Evolutionary conservation across 768 basidiomycete species (phyloP).

Genomic region (Termitomyces sp.): DNA sequence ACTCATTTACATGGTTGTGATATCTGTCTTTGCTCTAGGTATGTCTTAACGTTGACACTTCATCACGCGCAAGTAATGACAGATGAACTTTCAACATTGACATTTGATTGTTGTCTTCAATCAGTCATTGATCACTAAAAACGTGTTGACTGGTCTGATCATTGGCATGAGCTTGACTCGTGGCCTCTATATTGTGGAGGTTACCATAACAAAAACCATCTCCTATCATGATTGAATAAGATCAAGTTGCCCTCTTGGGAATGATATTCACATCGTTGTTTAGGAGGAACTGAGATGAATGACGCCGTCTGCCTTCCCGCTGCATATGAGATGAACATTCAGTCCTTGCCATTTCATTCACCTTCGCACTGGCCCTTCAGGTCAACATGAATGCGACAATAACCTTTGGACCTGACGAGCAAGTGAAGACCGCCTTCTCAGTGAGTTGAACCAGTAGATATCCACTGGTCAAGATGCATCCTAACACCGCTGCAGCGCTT

Average conservation of each 20-base stretch:
- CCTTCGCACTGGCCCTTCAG: background rate
- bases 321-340: background rate
- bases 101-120: background rate
- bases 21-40: background rate
- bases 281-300: background rate
- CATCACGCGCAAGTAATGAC: background rate
- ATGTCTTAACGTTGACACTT: background rate
- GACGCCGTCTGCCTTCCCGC: too few species aligned
- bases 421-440: background rate
- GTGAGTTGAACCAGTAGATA: background rate
- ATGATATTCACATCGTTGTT: background rate
- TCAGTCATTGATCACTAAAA: background rate
- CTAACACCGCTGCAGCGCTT: background rate
- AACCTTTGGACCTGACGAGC: background rate
- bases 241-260: background rate
- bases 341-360: background rate
- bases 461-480: background rate
- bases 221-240: background rate
- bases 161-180: background rate
- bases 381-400: background rate
- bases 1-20: background rate
- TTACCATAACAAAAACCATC: background rate
- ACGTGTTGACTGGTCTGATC: background rate
- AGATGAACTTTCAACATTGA: background rate
- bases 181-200: background rate